Conservation (phyloP, 148 eudicot species). For the Camellia sinensis region DNA sequence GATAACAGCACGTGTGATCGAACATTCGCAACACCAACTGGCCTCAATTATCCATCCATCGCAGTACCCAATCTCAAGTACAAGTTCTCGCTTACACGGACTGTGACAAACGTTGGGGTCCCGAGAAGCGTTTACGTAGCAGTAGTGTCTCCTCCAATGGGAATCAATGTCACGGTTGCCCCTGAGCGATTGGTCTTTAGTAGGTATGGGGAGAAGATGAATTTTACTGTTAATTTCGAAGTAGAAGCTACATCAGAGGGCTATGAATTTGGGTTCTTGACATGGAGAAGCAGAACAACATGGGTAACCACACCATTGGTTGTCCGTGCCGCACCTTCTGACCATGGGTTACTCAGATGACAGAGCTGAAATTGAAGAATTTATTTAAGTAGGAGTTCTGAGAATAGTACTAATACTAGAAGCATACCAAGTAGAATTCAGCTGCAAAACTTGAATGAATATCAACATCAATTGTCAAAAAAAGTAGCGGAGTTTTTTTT, state of each 20-base stretch:
- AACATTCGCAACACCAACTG: conserved; percentile 27
- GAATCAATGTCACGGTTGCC: conserved; percentile 43
- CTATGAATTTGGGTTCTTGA: conserved; percentile 42
- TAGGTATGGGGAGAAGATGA: conserved; percentile 33
- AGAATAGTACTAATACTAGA: neutral
- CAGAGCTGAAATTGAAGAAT: neutral
- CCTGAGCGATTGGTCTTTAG: conserved; percentile 33
- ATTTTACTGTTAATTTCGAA: conserved; percentile 40
- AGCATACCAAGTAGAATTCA: neutral
- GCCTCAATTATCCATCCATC: conserved; percentile 47
- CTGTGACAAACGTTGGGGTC: conserved; percentile 46
- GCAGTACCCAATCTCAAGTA: conserved; percentile 41
- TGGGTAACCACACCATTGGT: conserved; percentile 41
- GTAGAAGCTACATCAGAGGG: conserved; percentile 31
- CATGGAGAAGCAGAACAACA: conserved; percentile 35
- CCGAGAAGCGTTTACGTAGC: conserved; percentile 35
- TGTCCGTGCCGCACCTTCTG: conserved; percentile 24
- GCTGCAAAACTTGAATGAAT: no score
- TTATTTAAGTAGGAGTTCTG: neutral
- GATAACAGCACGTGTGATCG: conserved; percentile 47
- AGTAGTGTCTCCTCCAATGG: conserved; percentile 34
- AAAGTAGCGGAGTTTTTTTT: neutral
- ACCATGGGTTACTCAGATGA: conserved; percentile 24
- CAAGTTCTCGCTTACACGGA: conserved; percentile 30
- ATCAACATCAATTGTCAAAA: no score